Evolutionary conservation across 169 alveolate species (phyloP).

Genomic region (Theileria sp.): DNA sequence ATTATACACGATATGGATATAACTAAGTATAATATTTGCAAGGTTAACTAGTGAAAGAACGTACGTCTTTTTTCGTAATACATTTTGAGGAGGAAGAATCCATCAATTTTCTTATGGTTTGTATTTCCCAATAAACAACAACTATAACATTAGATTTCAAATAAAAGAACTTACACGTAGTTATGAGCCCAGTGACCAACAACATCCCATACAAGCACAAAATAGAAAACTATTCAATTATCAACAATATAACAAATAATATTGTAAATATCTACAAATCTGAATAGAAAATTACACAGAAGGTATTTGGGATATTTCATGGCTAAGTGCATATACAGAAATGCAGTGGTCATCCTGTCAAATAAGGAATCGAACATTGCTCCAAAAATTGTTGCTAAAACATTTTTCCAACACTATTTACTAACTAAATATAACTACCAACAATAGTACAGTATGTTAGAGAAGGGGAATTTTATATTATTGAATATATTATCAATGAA

Average conservation of each 20-base stretch:
- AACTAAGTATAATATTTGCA: background rate
- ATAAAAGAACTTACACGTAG: conserved; percentile 54
- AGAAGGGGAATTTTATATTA: background rate
- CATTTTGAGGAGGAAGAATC: conserved; percentile 24
- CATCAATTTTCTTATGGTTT: conserved; percentile 61
- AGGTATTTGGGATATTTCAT: conserved; percentile 40
- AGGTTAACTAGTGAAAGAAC: no score
- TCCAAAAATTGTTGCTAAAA: conserved; percentile 56
- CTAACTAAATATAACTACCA: background rate
- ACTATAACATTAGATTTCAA: background rate
- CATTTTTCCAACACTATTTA: background rate
- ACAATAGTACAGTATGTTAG: background rate
- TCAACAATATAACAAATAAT: no score
- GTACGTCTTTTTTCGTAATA: conserved; percentile 59
- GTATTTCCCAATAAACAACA: conserved; percentile 37
- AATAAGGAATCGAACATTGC: conserved; percentile 49
- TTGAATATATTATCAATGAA: background rate
- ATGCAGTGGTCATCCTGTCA: conserved; percentile 59
- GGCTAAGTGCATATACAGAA: conserved; percentile 36
- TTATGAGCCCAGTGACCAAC: conserved; percentile 67
- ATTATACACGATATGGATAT: background rate
- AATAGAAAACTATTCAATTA: background rate
- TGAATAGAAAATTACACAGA: conserved; percentile 26
- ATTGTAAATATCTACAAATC: background rate
- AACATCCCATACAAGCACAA: conserved; percentile 30